Conservation (phyloP, 495 filamentous ascomycete species). For the Bryoglossum gracile region DNA sequence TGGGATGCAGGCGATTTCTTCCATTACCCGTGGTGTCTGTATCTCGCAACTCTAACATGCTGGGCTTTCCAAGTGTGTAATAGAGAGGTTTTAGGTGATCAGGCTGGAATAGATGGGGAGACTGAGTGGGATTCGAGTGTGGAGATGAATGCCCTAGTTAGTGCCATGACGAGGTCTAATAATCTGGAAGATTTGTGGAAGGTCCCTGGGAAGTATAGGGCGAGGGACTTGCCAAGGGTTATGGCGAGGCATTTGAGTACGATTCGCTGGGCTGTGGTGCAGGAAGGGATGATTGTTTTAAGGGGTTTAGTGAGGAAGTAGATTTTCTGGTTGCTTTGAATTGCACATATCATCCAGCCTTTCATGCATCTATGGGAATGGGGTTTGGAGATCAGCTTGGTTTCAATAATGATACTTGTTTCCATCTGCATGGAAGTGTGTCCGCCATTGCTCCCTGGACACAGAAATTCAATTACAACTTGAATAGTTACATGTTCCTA, state of each 20-base stretch:
- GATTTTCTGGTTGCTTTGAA: no score
- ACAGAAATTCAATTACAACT: no score
- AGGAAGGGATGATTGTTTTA: constrained; percentile 48
- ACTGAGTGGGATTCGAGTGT: constrained; percentile 34
- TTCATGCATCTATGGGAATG: no score
- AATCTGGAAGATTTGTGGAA: constrained; percentile 23
- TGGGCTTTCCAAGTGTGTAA: constrained; percentile 38
- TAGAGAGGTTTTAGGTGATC: constrained; percentile 16
- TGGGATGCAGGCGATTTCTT: constrained; percentile 45
- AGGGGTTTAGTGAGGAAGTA: constrained; percentile 27
- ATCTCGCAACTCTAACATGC: constrained; percentile 44
- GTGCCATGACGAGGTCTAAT: constrained; percentile 25
- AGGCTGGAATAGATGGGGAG: constrained; percentile 25
- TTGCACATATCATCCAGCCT: no score
- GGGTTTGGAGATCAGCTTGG: no score
- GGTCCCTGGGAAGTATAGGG: constrained; percentile 25
- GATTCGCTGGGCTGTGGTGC: constrained; percentile 50
- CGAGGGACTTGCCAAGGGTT: constrained; percentile 33
- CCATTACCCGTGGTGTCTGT: constrained; percentile 51
- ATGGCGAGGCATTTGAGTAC: constrained; percentile 47
- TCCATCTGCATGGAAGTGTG: no score
- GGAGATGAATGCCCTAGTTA: constrained; percentile 34
- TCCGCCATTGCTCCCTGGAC: no score
- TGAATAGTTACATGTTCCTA: no score
- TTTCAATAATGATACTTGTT: no score